Percentiles rank a stretch among this genome's conserved stretches.
Conservation (phyloP, 441 rosid species). For the Erysimum cheiri region DNA sequence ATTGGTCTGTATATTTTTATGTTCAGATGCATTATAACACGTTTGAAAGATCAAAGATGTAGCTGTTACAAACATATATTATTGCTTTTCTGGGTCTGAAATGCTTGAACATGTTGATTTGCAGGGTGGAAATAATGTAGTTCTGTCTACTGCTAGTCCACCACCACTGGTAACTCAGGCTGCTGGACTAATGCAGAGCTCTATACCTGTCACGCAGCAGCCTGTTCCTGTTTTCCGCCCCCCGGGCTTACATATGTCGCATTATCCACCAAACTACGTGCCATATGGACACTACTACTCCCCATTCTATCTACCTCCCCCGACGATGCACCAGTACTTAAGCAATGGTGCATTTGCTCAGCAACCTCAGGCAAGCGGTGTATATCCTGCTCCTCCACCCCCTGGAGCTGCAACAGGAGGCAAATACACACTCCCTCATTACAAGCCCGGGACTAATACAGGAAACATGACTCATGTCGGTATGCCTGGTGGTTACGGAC, state of each 20-base stretch:
- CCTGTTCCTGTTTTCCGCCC: constrained; percentile 83
- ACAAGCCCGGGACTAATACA: constrained; percentile 76
- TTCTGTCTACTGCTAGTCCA: constrained; percentile 70
- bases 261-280: constrained; percentile 84
- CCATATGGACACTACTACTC: constrained; percentile 83
- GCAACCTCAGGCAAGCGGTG: constrained; percentile 79
- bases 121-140: constrained; percentile 83
- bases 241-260: constrained; percentile 81
- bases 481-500: constrained; percentile 82
- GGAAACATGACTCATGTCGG: constrained; percentile 74
- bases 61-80: constrained; percentile 7
- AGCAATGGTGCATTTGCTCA: constrained; percentile 82
- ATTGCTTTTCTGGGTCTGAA: constrained; percentile 20
- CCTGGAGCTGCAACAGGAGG: constrained; percentile 70
- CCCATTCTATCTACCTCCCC: constrained; percentile 79
- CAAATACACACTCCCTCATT: constrained; percentile 81
- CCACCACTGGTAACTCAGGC: constrained; percentile 79
- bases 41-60: constrained; percentile 3
- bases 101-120: constrained; percentile 45
- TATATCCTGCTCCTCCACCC: constrained; percentile 84
- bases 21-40: neutral
- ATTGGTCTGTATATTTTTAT: constrained; percentile 3
- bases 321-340: constrained; percentile 77
- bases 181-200: constrained; percentile 81
- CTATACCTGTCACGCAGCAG: constrained; percentile 80